Evolutionary conservation across 768 basidiomycete species (phyloP).

Genomic region (Paxillus rubicundulus): DNA sequence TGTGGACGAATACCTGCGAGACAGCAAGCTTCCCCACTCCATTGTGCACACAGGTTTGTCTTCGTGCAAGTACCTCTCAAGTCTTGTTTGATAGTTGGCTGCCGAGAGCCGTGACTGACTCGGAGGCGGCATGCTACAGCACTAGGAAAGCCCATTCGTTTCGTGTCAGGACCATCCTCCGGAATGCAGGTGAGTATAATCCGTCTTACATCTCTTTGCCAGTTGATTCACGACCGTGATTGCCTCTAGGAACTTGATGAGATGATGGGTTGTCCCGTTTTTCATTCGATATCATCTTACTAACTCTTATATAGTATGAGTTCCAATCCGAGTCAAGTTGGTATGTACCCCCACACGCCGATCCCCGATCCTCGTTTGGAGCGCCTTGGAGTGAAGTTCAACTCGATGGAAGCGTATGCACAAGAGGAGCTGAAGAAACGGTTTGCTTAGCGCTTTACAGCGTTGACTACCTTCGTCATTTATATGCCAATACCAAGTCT

Average conservation of each 20-base stretch:
- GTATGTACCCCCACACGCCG: slow-evolving; percentile 14
- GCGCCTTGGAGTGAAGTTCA: slow-evolving; percentile 25
- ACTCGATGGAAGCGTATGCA: slow-evolving; percentile 16
- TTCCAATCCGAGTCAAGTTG: slow-evolving; percentile 28
- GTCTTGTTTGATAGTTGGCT: no score
- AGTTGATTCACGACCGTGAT: background rate
- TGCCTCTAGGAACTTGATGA: slow-evolving; percentile 19
- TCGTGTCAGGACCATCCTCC: slow-evolving; percentile 9
- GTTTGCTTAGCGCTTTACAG: slow-evolving; percentile 7
- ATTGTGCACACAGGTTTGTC: slow-evolving; percentile 20
- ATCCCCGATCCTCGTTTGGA: slow-evolving; percentile 28
- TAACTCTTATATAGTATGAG: slow-evolving; percentile 12
- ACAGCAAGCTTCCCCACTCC: slow-evolving; percentile 17
- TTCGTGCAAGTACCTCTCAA: no score
- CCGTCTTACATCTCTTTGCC: background rate
- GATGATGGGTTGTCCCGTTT: slow-evolving; percentile 17
- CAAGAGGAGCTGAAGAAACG: slow-evolving; percentile 21
- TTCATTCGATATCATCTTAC: background rate
- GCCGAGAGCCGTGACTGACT: background rate
- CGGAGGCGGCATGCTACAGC: slow-evolving; percentile 5
- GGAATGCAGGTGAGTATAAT: slow-evolving; percentile 20
- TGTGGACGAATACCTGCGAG: slow-evolving; percentile 23
- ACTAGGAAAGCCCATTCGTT: slow-evolving; percentile 27
- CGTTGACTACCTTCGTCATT: no score
- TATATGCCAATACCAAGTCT: no score